Evolutionary conservation across 2,329 filamentous ascomycete genomes (phyloP).

Genomic region (Diplodia corticola): DNA sequence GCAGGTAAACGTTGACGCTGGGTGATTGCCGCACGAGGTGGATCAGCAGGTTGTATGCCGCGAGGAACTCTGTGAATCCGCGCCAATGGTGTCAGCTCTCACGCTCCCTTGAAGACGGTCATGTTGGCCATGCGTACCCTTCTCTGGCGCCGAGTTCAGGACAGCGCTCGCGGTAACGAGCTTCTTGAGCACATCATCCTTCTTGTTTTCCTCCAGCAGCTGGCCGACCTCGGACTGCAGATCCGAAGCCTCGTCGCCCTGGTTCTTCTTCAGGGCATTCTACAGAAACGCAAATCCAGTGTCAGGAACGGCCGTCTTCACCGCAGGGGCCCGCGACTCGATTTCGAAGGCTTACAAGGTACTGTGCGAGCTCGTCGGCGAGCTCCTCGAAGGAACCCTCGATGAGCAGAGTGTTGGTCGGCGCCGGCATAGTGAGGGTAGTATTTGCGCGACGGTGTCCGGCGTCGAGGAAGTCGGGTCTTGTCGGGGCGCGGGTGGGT

Average conservation of each 20-base stretch:
- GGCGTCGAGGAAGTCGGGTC: conserved; percentile 11
- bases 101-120: background rate
- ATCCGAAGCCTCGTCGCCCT: conserved; percentile 53
- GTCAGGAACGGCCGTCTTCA: conserved; percentile 7
- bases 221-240: conserved; percentile 67
- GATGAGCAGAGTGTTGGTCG: conserved; percentile 67
- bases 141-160: conserved; percentile 86
- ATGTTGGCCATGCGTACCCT: conserved; percentile 52
- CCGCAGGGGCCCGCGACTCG: background rate
- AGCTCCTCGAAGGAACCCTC: conserved; percentile 94
- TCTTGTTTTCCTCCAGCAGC: conserved; percentile 66
- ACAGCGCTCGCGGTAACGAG: conserved; percentile 76
- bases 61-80: conserved; percentile 72
- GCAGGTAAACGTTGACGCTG: conserved; percentile 82
- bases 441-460: conserved; percentile 9
- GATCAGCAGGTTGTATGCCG: conserved; percentile 94
- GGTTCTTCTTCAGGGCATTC: conserved; percentile 71
- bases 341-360: conserved; percentile 54
- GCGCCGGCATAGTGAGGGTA: conserved; percentile 55
- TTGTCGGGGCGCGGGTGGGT: conserved; percentile 13
- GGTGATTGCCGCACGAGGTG: conserved; percentile 87
- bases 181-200: conserved; percentile 85
- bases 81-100: conserved; percentile 1
- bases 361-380: conserved; percentile 90
- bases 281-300: background rate